Base-by-base conservation (phyloP, 305 asterid species). In the Nicotiana rustica region DNA sequence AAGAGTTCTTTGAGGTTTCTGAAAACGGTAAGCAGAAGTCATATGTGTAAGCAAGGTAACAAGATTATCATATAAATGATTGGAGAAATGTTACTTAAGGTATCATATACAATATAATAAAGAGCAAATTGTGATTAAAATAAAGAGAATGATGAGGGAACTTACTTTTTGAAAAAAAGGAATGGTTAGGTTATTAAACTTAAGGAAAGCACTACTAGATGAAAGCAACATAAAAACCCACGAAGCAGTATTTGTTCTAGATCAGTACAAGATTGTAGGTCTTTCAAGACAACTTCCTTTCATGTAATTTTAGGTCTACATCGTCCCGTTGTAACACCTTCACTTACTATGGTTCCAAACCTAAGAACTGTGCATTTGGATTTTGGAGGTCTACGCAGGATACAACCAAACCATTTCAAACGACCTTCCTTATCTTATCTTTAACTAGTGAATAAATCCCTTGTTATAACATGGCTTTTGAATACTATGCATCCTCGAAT, bases 1-100 rank as follows among this genome's bases (percentile, higher is more conserved):
- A 86, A 93, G 90, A 83, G 93, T 94, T 82, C 99, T 91, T 90
- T 91, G 95, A 77, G 93, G 95, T 87, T 96, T 96, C 99, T 96
- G 99, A 19, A 86, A 85, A 89, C 80, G 83, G 81, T 82, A 70
- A 78, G 84, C 67, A 64, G 77, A 84, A 44, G 59, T 73, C 82
- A 25, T 25, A 67, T 84, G 84, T 68, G 79, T 69, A 80, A 71
- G 66, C 31, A 25, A 29, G 80, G 80, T 67, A 79, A 67, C 84
- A 65, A 85, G 78, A 59, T 49, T 52, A 49, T n/a, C 44, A 73
- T 49, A 49, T 47, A 73, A 73, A 73, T 49, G 79, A 59, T 14
- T 49, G 79, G 78, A 73, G 52, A 71, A 73, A 73, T 49, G 52
- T 73, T 73, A 73, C 49, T 49, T 73, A 25, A 15, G 25, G 25